These are phyloP conservation scores for Calonectria naviculata DNA, from an alignment of 2,329 filamentous ascomycete genomes.

Conservation along the genomic window DNA sequence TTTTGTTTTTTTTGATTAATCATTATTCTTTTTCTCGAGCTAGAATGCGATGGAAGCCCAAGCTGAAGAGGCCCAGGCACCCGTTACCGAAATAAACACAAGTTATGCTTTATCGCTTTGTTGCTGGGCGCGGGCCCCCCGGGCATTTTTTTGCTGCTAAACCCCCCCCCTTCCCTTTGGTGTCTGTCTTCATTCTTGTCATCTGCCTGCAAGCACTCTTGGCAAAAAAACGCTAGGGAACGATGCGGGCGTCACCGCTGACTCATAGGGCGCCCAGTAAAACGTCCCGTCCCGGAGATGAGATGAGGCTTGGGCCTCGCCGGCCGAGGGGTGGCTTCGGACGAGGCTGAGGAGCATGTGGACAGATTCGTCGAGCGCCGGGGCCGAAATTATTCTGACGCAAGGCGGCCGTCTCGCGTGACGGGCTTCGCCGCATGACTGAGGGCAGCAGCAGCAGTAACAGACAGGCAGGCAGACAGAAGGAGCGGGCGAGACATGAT, in stretches of 20 bases:
- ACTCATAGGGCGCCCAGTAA: neutral
- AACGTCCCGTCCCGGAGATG: conserved; percentile 4
- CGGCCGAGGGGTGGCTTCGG: neutral
- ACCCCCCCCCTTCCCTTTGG: no score
- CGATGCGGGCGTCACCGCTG: neutral
- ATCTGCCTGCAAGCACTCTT: neutral
- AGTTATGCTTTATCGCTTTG: neutral
- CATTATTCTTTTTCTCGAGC: neutral
- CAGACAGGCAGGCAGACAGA: no score
- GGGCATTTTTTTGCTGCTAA: neutral
- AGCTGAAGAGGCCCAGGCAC: neutral
- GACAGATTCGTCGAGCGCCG: neutral
- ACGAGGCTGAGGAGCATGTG: conserved; percentile 4
- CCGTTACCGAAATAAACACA: neutral
- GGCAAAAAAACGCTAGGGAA: neutral
- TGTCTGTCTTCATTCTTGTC: no score
- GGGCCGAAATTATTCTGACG: neutral
- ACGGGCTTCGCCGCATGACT: neutral
- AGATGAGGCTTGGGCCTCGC: neutral
- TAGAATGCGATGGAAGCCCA: conserved; percentile 14
- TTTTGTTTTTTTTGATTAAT: neutral
- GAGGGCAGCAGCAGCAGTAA: no score
- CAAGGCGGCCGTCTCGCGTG: neutral
- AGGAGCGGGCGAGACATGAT: neutral
- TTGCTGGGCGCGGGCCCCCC: neutral